Conservation (phyloP, 2,329 filamentous ascomycete genomes). For the Coleophoma cylindrospora region DNA sequence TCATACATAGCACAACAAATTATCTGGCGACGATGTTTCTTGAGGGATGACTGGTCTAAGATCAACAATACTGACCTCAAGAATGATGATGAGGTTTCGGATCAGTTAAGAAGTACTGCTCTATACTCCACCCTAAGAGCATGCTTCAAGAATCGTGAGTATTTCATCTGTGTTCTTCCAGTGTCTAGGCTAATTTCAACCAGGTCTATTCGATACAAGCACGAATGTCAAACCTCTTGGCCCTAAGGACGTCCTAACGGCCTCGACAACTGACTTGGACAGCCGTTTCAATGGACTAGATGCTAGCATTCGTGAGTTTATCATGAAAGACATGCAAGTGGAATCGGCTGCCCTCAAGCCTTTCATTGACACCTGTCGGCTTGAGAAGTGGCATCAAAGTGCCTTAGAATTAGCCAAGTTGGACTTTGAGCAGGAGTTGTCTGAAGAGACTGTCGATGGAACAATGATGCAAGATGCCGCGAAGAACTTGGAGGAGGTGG, state of each 20-base stretch:
- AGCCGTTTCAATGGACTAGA: constrained; percentile 55
- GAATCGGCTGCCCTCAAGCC: constrained; percentile 65
- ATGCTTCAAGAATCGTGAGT: constrained; percentile 62
- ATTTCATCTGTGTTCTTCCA: constrained; percentile 6
- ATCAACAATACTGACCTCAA: constrained; percentile 75
- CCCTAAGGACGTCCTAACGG: constrained; percentile 51
- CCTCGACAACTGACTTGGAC: constrained; percentile 56
- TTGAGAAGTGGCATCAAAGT: constrained; percentile 63
- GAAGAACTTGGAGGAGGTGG: constrained; percentile 16
- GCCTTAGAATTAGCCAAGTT: constrained; percentile 31
- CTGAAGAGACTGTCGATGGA: constrained; percentile 19
- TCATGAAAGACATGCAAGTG: constrained; percentile 65
- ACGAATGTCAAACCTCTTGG: constrained; percentile 39
- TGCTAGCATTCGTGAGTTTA: constrained; percentile 58
- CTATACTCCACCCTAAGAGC: constrained; percentile 63
- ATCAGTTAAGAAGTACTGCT: constrained; percentile 58
- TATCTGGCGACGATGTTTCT: constrained; percentile 87
- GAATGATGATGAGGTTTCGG: constrained; percentile 62
- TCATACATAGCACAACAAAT: constrained; percentile 49
- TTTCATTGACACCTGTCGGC: constrained; percentile 61
- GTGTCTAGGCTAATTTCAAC: constrained; percentile 23
- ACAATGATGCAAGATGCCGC: constrained; percentile 14
- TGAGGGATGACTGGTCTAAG: constrained; percentile 78
- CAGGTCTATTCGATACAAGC: constrained; percentile 33
- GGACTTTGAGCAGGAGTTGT: constrained; percentile 29